Percentiles rank a stretch among this genome's conserved stretches.
Evolutionary conservation across 306 rosid species (phyloP).

Genomic region (Coriaria nepalensis): DNA sequence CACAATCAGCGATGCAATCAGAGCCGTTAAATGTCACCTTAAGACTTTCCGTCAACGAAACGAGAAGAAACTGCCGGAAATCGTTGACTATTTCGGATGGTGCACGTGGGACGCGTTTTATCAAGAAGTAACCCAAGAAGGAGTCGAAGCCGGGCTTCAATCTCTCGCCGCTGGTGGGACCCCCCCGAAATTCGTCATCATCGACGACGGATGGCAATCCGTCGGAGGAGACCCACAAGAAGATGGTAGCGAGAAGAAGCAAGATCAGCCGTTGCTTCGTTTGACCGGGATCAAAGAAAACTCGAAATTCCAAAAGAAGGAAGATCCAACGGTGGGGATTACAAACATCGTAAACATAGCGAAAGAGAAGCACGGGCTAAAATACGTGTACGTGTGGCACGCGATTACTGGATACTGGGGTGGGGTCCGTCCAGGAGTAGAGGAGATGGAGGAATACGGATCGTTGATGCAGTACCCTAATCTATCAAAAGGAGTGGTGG

Average conservation of each 20-base stretch:
- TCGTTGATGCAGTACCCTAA: conserved; percentile 40
- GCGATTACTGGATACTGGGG: conserved; percentile 97
- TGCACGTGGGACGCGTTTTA: conserved; percentile 96
- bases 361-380: conserved; percentile 48
- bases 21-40: conserved; percentile 39
- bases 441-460: conserved; percentile 57
- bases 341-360: conserved; percentile 42
- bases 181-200: conserved; percentile 73
- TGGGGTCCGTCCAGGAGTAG: conserved; percentile 56
- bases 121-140: conserved; percentile 74
- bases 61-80: conserved; percentile 74
- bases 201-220: conserved; percentile 91
- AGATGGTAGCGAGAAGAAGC: neutral
- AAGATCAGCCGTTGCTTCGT: conserved; percentile 20
- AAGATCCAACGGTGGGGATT: conserved; percentile 41
- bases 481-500: conserved; percentile 44
- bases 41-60: conserved; percentile 63
- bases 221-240: conserved; percentile 30
- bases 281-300: conserved; percentile 63
- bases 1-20: conserved; percentile 40
- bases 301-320: conserved; percentile 45
- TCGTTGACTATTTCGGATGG: conserved; percentile 71
- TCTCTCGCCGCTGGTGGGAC: conserved; percentile 52
- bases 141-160: conserved; percentile 51
- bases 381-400: conserved; percentile 84